Evolutionary conservation across 805 yeast genomes (phyloP), one percentile per base, ranked within the genome.

Genomic region (Kuraishia piskuri): DNA sequence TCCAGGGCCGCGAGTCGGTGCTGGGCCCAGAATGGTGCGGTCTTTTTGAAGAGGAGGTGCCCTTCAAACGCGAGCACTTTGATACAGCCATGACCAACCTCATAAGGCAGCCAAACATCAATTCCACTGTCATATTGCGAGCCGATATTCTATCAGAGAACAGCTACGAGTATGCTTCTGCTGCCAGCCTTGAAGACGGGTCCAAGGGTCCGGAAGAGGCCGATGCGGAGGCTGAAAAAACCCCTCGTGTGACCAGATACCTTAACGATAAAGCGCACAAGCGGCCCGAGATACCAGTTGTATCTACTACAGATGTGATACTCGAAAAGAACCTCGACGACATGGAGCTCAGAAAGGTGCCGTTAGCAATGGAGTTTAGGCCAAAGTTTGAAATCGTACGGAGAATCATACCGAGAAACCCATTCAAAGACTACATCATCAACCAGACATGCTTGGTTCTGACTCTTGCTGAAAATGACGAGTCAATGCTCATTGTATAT

Each of bases 361-460:
- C 75, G 12, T 58, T 63, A n/a, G 53, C 12, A 31, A 22, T 22
- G 24, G 22, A 37, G 26, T 70, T 61, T 53, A 66, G 62, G 54
- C 74, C 76, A 20, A 71, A 72, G 48, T 64, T 67, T 21, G 82
- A 83, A 58, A 69, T 86, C 49, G 88, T 90, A n/a, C 78, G 97
- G 59, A 74, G 96, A 59, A 82, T 91, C 37, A 78, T 91, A n/a
- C 98, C 98, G 10, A 75, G 97, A 67, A 91, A 91, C 62, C 96
- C 96, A 0, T 83, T 80, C 63, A 86, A 88, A 61, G 98, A 91
- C 64, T 78, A 79, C 51, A 79, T 88, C 22, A 82, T 90, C 56
- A 88, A 88, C 64, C 98, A 92, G 67, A 86, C 96, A 0, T 91
- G 97, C 67, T 68, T 82, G 36, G 69, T 80, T 1, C 68, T 76